These are phyloP conservation scores for Ceratobasidium theobromae DNA, from an alignment of 1,284 basidiomycete species.

Conservation along the genomic window DNA sequence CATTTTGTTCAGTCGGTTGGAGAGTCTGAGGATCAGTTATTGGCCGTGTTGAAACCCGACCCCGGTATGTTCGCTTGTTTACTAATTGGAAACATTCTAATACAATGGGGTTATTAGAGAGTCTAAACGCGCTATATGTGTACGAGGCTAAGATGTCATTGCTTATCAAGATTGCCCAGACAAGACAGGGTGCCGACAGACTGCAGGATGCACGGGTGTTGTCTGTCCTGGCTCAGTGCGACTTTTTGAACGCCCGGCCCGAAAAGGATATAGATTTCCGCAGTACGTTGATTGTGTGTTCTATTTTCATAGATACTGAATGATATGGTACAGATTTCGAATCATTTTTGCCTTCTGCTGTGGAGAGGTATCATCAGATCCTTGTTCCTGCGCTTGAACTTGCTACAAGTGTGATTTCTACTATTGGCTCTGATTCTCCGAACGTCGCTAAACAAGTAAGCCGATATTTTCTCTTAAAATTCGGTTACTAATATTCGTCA, in stretches of 20 bases:
- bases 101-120: conserved; percentile 54
- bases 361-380: conserved; percentile 86
- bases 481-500: neutral
- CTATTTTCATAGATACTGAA: neutral
- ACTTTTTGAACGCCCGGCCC: conserved; percentile 81
- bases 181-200: conserved; percentile 79
- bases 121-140: conserved; percentile 89
- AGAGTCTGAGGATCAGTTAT: conserved; percentile 78
- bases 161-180: conserved; percentile 81
- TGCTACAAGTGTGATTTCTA: conserved; percentile 67
- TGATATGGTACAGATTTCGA: conserved; percentile 64
- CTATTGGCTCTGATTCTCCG: conserved; percentile 63
- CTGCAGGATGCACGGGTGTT: conserved; percentile 81
- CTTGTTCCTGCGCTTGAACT: conserved; percentile 84
- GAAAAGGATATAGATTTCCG: conserved; percentile 80
- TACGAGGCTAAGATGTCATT: conserved; percentile 94
- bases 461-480: neutral
- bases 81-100: conserved; percentile 6
- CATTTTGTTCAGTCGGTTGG: conserved; percentile 84
- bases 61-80: conserved; percentile 59
- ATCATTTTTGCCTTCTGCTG: conserved; percentile 82
- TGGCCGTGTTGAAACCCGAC: conserved; percentile 82
- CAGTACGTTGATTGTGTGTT: conserved; percentile 52
- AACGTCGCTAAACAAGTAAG: conserved; percentile 67
- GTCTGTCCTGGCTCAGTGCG: conserved; percentile 78